Evolutionary conservation across 768 basidiomycete species (phyloP).

Genomic region (Terana coerulea): DNA sequence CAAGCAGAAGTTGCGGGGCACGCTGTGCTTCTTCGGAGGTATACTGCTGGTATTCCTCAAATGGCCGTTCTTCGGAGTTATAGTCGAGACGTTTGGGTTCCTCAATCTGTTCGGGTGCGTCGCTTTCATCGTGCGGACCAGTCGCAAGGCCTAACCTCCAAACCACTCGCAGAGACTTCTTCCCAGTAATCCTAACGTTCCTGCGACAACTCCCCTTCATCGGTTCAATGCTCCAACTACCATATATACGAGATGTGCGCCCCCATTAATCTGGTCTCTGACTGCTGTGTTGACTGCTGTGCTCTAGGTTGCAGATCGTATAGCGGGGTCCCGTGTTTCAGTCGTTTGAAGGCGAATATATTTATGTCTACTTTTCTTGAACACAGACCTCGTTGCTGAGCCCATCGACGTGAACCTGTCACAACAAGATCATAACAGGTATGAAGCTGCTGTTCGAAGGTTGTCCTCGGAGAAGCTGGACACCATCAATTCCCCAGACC

Average conservation of each 20-base stretch:
- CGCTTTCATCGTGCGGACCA: not conserved
- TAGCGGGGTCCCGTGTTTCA: slow-evolving; percentile 33
- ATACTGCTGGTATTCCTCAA: slow-evolving; percentile 92
- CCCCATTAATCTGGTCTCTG: not conserved
- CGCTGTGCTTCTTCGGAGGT: slow-evolving; percentile 83
- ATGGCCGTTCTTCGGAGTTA: slow-evolving; percentile 90
- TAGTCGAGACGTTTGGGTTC: slow-evolving; percentile 96
- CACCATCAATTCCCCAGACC: no score
- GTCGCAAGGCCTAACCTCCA: not conserved
- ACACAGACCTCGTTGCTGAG: no score
- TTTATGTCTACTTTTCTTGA: no score
- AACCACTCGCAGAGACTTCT: slow-evolving; percentile 78
- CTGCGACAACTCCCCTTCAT: slow-evolving; percentile 90
- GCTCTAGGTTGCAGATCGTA: slow-evolving; percentile 29
- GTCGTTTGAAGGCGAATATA: slow-evolving; percentile 25
- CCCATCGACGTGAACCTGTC: no score
- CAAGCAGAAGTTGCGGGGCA: slow-evolving; percentile 90
- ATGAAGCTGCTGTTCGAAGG: no score
- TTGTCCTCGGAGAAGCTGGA: no score
- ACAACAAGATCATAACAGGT: no score
- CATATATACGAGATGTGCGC: slow-evolving; percentile 81
- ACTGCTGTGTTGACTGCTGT: not conserved
- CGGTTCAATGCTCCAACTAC: slow-evolving; percentile 80
- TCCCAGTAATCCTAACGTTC: slow-evolving; percentile 98
- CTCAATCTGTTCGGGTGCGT: slow-evolving; percentile 93